A percentile compares a stretch with the other conserved stretches of the same genome.
These are phyloP conservation scores for Teratosphaeria destructans DNA, from an alignment of 2,329 filamentous ascomycete species.

Conservation along the genomic window DNA sequence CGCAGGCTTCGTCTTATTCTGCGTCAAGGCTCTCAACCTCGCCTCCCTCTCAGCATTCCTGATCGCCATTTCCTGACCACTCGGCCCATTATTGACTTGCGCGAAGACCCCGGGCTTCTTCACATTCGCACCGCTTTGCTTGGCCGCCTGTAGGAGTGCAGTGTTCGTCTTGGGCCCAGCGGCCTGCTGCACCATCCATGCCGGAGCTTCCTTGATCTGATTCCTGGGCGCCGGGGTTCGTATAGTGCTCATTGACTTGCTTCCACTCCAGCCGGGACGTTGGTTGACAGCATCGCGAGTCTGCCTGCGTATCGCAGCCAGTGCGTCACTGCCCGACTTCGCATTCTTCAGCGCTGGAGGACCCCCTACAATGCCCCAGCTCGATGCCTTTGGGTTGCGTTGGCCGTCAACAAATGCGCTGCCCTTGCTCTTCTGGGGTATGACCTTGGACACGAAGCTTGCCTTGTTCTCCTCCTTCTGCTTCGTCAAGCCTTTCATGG, in stretches of 20 bases:
- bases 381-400: neutral
- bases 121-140: neutral
- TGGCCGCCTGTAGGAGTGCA: neutral
- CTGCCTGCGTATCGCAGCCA: conserved; percentile 7
- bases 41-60: conserved; percentile 5
- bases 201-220: conserved; percentile 5
- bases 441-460: conserved; percentile 3
- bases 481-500: conserved; percentile 52
- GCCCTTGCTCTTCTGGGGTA: conserved; percentile 1
- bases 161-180: neutral
- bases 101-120: neutral
- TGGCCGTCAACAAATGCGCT: conserved; percentile 5
- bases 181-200: conserved; percentile 5
- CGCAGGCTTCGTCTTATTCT: neutral
- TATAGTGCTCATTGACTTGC: neutral
- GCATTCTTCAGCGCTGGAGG: conserved; percentile 9
- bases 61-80: neutral
- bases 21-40: conserved; percentile 5
- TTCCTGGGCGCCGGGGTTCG: neutral
- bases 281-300: conserved; percentile 3
- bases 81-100: neutral
- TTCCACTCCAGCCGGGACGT: neutral
- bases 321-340: conserved; percentile 7
- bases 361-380: neutral
- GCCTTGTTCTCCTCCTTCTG: conserved; percentile 45